phyloP scores from a whole-genome alignment of 352 stramenopile genomes.

The Globisporangium emineosum region DNA sequence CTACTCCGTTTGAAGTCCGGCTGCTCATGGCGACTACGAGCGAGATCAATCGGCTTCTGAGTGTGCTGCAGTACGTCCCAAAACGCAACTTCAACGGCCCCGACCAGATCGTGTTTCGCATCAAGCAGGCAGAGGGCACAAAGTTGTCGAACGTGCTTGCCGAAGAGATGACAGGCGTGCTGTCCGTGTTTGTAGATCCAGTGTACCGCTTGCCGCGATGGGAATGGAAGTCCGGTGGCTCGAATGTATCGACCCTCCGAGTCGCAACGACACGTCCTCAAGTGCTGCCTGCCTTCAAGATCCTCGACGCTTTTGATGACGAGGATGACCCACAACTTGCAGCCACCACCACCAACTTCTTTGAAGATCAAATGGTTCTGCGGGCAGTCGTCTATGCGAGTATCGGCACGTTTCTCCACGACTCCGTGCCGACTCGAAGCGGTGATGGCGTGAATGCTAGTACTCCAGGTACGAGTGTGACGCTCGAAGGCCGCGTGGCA shows the following conservation, averaged over 20 bases:
- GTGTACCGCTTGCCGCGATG: conserved; percentile 27
- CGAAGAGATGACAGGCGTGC: conserved; percentile 19
- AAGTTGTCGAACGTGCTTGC: not conserved
- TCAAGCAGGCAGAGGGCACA: conserved; percentile 6
- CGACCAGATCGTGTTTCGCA: conserved; percentile 35
- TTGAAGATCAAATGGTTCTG: conserved; percentile 13
- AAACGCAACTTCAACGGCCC: conserved; percentile 31
- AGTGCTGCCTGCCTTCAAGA: conserved; percentile 10
- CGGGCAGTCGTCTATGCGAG: conserved; percentile 1
- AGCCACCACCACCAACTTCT: not conserved
- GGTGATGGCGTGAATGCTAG: not conserved
- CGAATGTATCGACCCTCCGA: conserved; percentile 12
- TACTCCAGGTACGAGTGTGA: not conserved
- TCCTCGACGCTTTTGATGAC: conserved; percentile 5
- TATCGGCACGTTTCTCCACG: conserved; percentile 11
- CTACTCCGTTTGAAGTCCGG: conserved; percentile 7
- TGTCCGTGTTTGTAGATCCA: conserved; percentile 33
- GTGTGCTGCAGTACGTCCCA: conserved; percentile 26
- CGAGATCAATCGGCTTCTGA: conserved; percentile 16
- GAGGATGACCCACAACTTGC: not conserved
- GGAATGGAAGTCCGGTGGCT: conserved; percentile 16
- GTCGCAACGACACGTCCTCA: not conserved
- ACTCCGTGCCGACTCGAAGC: not conserved
- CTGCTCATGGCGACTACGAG: conserved; percentile 3
- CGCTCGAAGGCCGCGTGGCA: conserved; percentile 6